Evolutionary conservation across 257 asterid species (phyloP).

Genomic region (Hygrophila difformis): DNA sequence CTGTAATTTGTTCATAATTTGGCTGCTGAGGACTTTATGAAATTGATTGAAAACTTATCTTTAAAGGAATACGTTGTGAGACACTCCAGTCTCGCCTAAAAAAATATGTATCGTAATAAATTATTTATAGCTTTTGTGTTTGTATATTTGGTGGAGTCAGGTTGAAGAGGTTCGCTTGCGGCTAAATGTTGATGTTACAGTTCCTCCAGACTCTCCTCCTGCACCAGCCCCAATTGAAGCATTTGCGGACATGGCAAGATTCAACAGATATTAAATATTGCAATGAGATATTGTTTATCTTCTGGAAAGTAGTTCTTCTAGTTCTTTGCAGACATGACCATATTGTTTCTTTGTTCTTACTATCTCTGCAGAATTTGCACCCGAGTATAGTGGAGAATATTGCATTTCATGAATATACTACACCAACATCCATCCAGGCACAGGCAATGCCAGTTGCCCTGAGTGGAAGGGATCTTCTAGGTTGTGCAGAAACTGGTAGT

Average conservation of each 20-base stretch:
- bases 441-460: constrained; percentile 93
- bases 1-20: not conserved
- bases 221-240: constrained; percentile 85
- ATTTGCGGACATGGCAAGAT: constrained; percentile 65
- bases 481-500: constrained; percentile 93
- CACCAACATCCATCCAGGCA: constrained; percentile 85
- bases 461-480: constrained; percentile 80
- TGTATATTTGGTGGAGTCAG: constrained; percentile 29
- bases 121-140: constrained; percentile 6
- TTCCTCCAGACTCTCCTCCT: constrained; percentile 45
- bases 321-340: too few relatives aligned
- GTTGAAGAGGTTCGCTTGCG: constrained; percentile 69
- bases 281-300: too few relatives aligned
- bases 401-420: constrained; percentile 65
- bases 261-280: not conserved
- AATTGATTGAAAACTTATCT: not conserved
- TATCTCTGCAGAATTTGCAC: constrained; percentile 53
- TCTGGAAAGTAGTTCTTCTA: too few relatives aligned
- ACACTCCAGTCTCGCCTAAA: too few relatives aligned
- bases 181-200: constrained; percentile 74
- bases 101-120: not conserved
- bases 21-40: constrained; percentile 6
- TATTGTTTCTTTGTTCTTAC: not conserved
- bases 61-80: too few relatives aligned
- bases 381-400: constrained; percentile 69